Conservation (phyloP, 805 yeast species). For the Ogataea populi-albae region DNA sequence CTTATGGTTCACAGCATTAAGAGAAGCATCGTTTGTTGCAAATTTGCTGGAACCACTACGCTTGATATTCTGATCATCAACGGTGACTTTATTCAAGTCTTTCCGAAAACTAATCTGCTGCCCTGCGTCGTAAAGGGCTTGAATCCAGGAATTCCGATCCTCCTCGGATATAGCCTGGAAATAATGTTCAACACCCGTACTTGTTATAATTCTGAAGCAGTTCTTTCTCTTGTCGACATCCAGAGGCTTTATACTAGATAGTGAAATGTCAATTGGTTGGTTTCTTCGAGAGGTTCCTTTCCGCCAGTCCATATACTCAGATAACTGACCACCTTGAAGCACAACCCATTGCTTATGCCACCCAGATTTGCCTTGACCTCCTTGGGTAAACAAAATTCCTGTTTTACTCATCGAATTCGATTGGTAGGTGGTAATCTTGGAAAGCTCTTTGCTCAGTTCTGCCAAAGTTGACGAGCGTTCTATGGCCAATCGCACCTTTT, state of each 20-base stretch:
- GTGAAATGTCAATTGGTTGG: conserved; percentile 66
- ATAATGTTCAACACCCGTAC: conserved; percentile 59
- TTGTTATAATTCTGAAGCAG: conserved; percentile 77
- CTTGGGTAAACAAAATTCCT: conserved; percentile 56
- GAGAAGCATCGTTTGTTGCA: neutral
- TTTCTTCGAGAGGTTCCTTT: conserved; percentile 59
- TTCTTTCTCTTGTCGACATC: conserved; percentile 44
- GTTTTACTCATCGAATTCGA: conserved; percentile 21
- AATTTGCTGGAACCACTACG: conserved; percentile 1
- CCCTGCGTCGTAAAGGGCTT: conserved; percentile 55
- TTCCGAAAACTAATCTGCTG: conserved; percentile 28
- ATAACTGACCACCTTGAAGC: conserved; percentile 60
- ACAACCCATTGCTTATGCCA: conserved; percentile 94
- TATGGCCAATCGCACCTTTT: conserved; percentile 16
- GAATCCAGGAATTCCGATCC: conserved; percentile 69
- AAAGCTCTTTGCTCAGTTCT: conserved; percentile 40
- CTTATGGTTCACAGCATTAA: neutral
- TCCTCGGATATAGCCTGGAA: conserved; percentile 72
- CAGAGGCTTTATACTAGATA: conserved; percentile 57
- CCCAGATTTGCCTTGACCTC: conserved; percentile 59
- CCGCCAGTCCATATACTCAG: conserved; percentile 80
- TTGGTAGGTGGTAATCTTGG: conserved; percentile 33
- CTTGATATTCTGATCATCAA: too few species aligned
- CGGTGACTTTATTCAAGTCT: too few species aligned
- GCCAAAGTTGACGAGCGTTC: conserved; percentile 19